phyloP scores from a whole-genome alignment of 1,139 yeast genomes.

The Pneumocystis jirovecii region DNA sequence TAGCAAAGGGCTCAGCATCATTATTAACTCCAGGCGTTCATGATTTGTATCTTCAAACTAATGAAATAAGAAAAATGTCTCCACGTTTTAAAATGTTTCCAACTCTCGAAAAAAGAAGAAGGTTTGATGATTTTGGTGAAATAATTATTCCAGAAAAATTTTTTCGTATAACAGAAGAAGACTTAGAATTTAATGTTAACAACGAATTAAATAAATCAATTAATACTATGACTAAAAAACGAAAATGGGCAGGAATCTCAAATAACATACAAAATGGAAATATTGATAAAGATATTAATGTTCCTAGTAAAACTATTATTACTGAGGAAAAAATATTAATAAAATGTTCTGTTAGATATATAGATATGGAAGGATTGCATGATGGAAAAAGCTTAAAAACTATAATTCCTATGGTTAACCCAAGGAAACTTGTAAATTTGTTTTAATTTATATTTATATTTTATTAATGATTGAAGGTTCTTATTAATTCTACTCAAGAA shows the following conservation, averaged over 20 bases:
- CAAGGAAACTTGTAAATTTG: slow-evolving; percentile 50
- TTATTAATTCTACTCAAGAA: slow-evolving; percentile 1
- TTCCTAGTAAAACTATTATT: slow-evolving; percentile 8
- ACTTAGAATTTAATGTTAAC: background rate
- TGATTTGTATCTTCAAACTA: slow-evolving; percentile 11
- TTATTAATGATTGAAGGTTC: background rate
- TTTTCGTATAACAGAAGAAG: slow-evolving; percentile 24
- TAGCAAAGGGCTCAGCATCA: slow-evolving; percentile 10
- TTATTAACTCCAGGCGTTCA: slow-evolving; percentile 6
- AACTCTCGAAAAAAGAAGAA: slow-evolving; percentile 38
- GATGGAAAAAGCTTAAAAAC: slow-evolving; percentile 71
- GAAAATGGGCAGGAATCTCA: slow-evolving; percentile 3
- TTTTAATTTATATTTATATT: slow-evolving; percentile 7
- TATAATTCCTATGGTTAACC: slow-evolving; percentile 66
- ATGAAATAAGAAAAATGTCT: slow-evolving; percentile 4
- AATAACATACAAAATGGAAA: background rate
- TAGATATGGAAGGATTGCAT: slow-evolving; percentile 74
- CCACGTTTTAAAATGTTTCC: slow-evolving; percentile 52
- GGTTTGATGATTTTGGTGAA: slow-evolving; percentile 76
- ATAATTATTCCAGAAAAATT: slow-evolving; percentile 51
- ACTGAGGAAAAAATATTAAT: slow-evolving; percentile 12
- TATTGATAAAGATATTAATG: slow-evolving; percentile 11
- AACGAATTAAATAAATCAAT: slow-evolving; percentile 3
- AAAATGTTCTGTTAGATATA: slow-evolving; percentile 57
- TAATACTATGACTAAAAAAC: background rate